These are phyloP conservation scores for Cadophora sp. DNA, from an alignment of 2,329 filamentous ascomycete genomes.

Conservation along the genomic window DNA sequence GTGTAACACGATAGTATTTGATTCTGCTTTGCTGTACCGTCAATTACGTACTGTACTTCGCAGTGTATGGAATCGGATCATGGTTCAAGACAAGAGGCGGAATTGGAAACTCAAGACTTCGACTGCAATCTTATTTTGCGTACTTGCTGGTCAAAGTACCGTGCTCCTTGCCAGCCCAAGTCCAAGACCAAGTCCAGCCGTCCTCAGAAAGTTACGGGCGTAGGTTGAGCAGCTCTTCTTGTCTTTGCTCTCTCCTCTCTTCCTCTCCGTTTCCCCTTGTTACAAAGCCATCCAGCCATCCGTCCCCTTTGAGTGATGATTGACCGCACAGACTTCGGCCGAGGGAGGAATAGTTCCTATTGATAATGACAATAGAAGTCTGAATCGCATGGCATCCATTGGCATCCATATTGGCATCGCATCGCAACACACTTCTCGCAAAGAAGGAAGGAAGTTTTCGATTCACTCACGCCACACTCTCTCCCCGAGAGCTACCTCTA, in stretches of 20 bases:
- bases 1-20: neutral
- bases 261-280: too few species aligned
- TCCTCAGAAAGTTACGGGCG: too few species aligned
- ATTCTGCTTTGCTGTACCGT: too few species aligned
- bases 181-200: neutral
- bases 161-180: neutral
- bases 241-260: neutral
- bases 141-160: neutral
- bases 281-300: neutral
- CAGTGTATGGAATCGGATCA: neutral
- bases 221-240: neutral
- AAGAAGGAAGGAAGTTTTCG: neutral
- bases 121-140: neutral
- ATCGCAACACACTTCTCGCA: neutral
- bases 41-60: too few species aligned
- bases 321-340: conserved; percentile 14
- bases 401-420: neutral
- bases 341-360: neutral
- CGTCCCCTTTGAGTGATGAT: neutral
- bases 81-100: neutral
- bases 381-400: neutral
- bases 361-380: conserved; percentile 8
- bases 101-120: neutral
- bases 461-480: neutral
- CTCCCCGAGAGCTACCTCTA: neutral